Evolutionary conservation across 2,329 filamentous ascomycete genomes (phyloP), one percentile per base, ranked within the genome.

Genomic region (Xylaria sp.): DNA sequence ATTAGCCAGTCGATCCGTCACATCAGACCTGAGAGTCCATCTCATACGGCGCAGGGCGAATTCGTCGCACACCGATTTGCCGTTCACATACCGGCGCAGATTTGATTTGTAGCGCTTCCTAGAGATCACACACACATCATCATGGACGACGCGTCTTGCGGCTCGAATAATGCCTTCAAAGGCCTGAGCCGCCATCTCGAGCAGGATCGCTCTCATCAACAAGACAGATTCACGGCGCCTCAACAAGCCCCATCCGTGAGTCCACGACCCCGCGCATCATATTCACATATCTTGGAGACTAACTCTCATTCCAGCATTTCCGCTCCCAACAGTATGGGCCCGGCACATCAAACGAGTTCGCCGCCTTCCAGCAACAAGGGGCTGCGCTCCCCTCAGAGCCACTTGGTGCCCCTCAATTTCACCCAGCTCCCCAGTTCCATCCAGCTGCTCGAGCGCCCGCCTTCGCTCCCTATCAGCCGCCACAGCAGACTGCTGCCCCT

Each of bases 91-190:
- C 30, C 7, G 3, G 2, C 30, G 5, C 11, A 23, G 2, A 11
- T 47, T 44, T 7, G 18, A 37, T 35, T 34, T 1, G 39, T 48
- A 30, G 19, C 1, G 16, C 19, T 10, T 16, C 23, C 23, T 2
- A 10, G n/a, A 3, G 4, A 8, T 39, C 11, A n/a, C 35, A 11
- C 47, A 16, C 35, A 42, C 8, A 13, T 60, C 67, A 70, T 46
- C 44, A 79, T 79, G 76, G 69, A 74, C 8, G 74, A 77, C 60
- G 69, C 67, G 55, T 64, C 90, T 58, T 92, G 89, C 72, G 88
- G 89, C 60, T 88, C 89, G 16, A 89, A 89, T 10, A 91, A 89
- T 74, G 82, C 88, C 63, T 82, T 90, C 55, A 89, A 91, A 73
- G 87, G 83, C 69, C 84, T 92, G 71, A 83, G 88, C 68, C 86